Evolutionary conservation across 129 eudicot genomes (phyloP), one percentile per base, ranked within the genome.

Genomic region (Pittosporum tobira): DNA sequence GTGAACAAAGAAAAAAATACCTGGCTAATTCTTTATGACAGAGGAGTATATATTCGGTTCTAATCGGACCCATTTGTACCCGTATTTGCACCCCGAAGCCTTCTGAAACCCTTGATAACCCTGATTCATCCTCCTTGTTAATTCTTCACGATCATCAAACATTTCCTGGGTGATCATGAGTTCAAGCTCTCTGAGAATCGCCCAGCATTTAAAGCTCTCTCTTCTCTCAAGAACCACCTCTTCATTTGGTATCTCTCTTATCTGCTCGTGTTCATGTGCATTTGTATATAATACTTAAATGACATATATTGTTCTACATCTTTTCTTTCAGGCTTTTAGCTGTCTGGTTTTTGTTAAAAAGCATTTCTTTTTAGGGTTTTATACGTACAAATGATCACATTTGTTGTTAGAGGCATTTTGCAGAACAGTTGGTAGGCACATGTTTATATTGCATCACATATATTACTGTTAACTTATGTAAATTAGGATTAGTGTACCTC

Each of bases 141-240:
- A n/a, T n/a, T n/a, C n/a, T n/a, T 19, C 11, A 6, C 64, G 6
- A 6, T 51, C 53, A 28, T 31, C 51, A n/a, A n/a, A n/a, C 5
- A 43, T 40, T 62, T 11, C 28, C 60, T 14, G n/a, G 59, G 26
- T 52, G 69, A 56, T 59, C 23, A 85, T 86, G 95, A 64, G 19
- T 67, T 74, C 80, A 26, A 14, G 79, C 30, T 77, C 78, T 60
- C 51, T 64, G 1, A 79, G 68, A 64, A 46, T 85, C 29, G 50
- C 69, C 21, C 79, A 71, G 68, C 65, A 67, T 8, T 56, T 76
- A 22, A 59, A 83, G 1, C 6, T 64, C 20, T 40, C 77, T 60
- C 29, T 67, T 29, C 22, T 46, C 30, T 5, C 74, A 20, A 48
- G 51, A 37, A 59, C 64, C 49, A 50, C 73, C 21, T 61, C 68